Conservation (phyloP, 805 yeast genomes). For the Ogataea wickerhamii region DNA sequence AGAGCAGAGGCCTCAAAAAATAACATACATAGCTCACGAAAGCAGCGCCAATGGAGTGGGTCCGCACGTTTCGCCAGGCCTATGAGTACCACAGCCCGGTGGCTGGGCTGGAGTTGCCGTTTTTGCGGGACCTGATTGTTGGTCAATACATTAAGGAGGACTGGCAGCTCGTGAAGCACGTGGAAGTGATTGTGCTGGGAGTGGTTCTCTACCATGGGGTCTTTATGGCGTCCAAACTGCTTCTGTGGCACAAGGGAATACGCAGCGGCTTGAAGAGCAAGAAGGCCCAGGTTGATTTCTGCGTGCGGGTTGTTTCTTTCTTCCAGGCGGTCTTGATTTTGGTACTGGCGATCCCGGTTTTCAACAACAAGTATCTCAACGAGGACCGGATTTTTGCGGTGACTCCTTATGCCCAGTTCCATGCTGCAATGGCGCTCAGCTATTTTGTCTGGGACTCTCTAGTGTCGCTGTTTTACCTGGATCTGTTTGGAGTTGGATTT, state of each 20-base stretch:
- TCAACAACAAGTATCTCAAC: constrained; percentile 26
- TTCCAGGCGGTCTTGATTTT: constrained; percentile 32
- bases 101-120: constrained; percentile 17
- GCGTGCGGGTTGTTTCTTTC: constrained; percentile 33
- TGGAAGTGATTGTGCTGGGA: constrained; percentile 21
- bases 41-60: constrained; percentile 8
- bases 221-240: constrained; percentile 13
- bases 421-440: constrained; percentile 30
- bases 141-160: constrained; percentile 7
- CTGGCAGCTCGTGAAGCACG: constrained; percentile 14
- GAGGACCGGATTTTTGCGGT: constrained; percentile 31
- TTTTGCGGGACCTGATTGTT: constrained; percentile 6
- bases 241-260: constrained; percentile 15
- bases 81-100: constrained; percentile 27
- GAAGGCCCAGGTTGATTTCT: constrained; percentile 27
- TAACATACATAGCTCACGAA: too few relatives aligned
- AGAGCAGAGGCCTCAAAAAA: too few relatives aligned
- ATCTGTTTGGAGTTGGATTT: constrained; percentile 34
- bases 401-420: constrained; percentile 33
- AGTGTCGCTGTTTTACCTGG: constrained; percentile 26
- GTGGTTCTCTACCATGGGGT: constrained; percentile 18
- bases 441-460: constrained; percentile 37
- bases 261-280: constrained; percentile 11
- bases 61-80: constrained; percentile 8
- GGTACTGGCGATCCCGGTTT: constrained; percentile 28